A percentile compares a stretch with the other conserved stretches of the same genome.
These are phyloP conservation scores for Nakazawaea populi DNA, from an alignment of 805 yeast genomes.

Conservation along the genomic window DNA sequence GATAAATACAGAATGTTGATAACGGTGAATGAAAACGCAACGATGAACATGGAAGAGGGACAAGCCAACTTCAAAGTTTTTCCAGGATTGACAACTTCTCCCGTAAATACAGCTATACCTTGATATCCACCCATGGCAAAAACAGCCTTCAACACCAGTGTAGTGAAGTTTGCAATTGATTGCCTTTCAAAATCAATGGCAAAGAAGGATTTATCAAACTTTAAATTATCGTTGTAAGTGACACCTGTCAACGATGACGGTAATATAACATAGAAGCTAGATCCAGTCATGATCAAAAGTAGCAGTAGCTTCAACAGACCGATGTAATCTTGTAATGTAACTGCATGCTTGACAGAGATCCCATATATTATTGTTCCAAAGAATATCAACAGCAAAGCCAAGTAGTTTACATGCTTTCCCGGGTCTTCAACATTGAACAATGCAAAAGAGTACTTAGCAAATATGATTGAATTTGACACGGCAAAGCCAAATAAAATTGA, in stretches of 20 bases:
- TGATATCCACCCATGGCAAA: slow-evolving; percentile 64
- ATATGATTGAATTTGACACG: slow-evolving; percentile 49
- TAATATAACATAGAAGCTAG: slow-evolving; percentile 44
- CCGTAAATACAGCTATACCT: slow-evolving; percentile 52
- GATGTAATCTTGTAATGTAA: slow-evolving; percentile 46
- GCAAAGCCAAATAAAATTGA: slow-evolving; percentile 51
- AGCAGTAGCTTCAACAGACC: slow-evolving; percentile 49
- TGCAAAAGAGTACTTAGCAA: slow-evolving; percentile 53
- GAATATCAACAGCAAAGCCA: slow-evolving; percentile 27
- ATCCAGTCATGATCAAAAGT: slow-evolving; percentile 38
- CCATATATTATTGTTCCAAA: slow-evolving; percentile 41
- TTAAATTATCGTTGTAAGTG: slow-evolving; percentile 4
- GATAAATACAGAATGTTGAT: slow-evolving; percentile 53
- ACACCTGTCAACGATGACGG: slow-evolving; percentile 28
- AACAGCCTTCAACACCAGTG: slow-evolving; percentile 51
- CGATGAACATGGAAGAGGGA: slow-evolving; percentile 42
- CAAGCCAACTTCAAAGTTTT: slow-evolving; percentile 58
- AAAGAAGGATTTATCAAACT: slow-evolving; percentile 20
- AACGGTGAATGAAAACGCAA: slow-evolving; percentile 42
- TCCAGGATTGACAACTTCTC: slow-evolving; percentile 55
- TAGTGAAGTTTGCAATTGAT: slow-evolving; percentile 40
- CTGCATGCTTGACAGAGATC: slow-evolving; percentile 44
- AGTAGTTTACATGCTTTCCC: slow-evolving; percentile 26
- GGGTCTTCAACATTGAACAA: slow-evolving; percentile 28
- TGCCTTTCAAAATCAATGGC: slow-evolving; percentile 26